Conservation (phyloP, 331 rosid genomes). For the Saraca asoca region DNA sequence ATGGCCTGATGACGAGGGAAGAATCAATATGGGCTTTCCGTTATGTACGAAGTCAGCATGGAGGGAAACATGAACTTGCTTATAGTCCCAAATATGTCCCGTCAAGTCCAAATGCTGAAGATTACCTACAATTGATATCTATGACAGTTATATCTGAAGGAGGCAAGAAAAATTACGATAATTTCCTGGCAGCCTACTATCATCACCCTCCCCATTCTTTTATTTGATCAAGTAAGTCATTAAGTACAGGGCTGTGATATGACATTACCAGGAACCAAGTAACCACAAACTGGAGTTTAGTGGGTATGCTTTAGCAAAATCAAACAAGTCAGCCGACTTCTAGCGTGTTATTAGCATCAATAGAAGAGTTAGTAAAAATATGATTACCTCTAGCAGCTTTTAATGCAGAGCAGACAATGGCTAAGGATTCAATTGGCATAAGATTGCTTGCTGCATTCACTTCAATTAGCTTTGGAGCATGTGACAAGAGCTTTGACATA, state of each 20-base stretch:
- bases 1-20: slow-evolving; percentile 39
- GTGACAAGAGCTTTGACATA: slow-evolving; percentile 57
- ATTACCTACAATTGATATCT: slow-evolving; percentile 51
- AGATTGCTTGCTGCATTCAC: slow-evolving; percentile 78
- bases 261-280: neutral
- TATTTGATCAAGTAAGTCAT: neutral
- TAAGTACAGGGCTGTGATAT: neutral
- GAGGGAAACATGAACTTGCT: slow-evolving; percentile 43
- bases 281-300: slow-evolving; percentile 23
- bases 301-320: slow-evolving; percentile 19
- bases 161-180: neutral
- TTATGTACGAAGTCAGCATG: slow-evolving; percentile 44
- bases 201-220: neutral
- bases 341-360: slow-evolving; percentile 26
- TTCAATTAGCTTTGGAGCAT: slow-evolving; percentile 62
- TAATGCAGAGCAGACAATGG: slow-evolving; percentile 58
- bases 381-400: slow-evolving; percentile 63
- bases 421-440: slow-evolving; percentile 68
- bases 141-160: slow-evolving; percentile 17
- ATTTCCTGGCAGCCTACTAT: neutral
- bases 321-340: slow-evolving; percentile 19
- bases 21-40: slow-evolving; percentile 49
- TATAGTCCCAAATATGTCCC: slow-evolving; percentile 63
- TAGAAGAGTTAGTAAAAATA: slow-evolving; percentile 15
- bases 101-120: slow-evolving; percentile 67